phyloP scores from a whole-genome alignment of 306 rosid species.

The Aeschynomene evenia region DNA sequence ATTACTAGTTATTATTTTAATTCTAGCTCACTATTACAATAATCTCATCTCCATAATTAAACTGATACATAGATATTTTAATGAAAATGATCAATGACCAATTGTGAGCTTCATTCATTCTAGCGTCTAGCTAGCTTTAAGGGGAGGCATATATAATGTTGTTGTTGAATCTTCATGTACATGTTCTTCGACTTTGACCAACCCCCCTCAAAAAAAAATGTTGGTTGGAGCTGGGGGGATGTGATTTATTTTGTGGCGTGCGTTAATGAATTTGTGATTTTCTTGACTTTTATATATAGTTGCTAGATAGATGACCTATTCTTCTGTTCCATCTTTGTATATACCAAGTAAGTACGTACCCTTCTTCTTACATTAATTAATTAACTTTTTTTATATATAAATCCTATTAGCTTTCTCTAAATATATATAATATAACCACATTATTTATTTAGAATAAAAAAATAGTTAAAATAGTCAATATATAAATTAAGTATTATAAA shows the following conservation, averaged over 20 bases:
- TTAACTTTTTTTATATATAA: too few species aligned
- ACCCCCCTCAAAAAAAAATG: neutral
- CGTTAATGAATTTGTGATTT: slow-evolving; percentile 27
- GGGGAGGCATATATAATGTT: neutral
- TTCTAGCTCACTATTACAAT: neutral
- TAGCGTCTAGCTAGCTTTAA: neutral
- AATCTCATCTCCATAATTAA: neutral
- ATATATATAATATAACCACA: too few species aligned
- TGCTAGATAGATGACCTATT: neutral
- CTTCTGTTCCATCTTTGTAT: slow-evolving; percentile 4
- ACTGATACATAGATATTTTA: neutral
- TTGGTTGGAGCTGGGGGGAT: slow-evolving; percentile 22
- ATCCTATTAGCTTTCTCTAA: too few species aligned
- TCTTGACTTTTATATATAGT: slow-evolving; percentile 29
- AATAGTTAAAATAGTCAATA: too few species aligned
- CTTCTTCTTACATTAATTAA: slow-evolving; percentile 20
- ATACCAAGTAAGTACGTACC: neutral
- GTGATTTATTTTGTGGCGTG: neutral
- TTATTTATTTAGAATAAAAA: too few species aligned
- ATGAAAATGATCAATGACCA: neutral
- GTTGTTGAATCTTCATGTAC: slow-evolving; percentile 20
- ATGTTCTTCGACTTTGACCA: slow-evolving; percentile 44
- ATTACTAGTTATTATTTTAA: slow-evolving; percentile 31
- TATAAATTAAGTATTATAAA: too few species aligned
- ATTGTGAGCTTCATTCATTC: neutral